Evolutionary conservation across 140 eudicot species (phyloP).

Genomic region (Senecio squalidus): DNA sequence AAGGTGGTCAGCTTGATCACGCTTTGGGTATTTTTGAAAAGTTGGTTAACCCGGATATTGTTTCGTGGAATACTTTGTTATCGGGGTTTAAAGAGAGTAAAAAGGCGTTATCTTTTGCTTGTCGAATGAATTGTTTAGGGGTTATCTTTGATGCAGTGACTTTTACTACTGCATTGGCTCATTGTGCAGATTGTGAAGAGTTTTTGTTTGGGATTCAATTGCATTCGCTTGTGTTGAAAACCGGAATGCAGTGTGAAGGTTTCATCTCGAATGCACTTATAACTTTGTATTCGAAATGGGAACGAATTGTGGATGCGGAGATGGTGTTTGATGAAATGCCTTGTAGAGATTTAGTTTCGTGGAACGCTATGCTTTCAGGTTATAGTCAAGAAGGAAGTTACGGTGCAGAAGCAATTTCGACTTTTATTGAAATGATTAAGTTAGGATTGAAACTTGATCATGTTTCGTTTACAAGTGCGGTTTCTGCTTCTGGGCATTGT

Average conservation of each 20-base stretch:
- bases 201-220: constrained; percentile 61
- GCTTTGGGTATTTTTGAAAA: constrained; percentile 46
- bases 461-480: constrained; percentile 63
- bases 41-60: constrained; percentile 48
- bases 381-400: constrained; percentile 72
- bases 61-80: constrained; percentile 74
- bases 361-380: constrained; percentile 93
- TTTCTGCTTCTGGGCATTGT: constrained; percentile 78
- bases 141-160: constrained; percentile 70
- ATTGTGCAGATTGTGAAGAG: constrained; percentile 53
- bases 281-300: constrained; percentile 68
- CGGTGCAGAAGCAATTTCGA: constrained; percentile 41
- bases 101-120: constrained; percentile 51
- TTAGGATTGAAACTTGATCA: constrained; percentile 60
- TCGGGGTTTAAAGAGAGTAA: constrained; percentile 47
- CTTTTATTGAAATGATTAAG: constrained; percentile 61
- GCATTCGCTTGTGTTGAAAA: constrained; percentile 52
- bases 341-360: constrained; percentile 64
- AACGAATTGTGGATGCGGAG: constrained; percentile 49
- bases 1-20: constrained; percentile 35
- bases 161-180: constrained; percentile 56
- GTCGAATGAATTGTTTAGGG: constrained; percentile 54
- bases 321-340: constrained; percentile 64
- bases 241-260: constrained; percentile 54
- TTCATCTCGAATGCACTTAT: constrained; percentile 74